Conservation (phyloP, 1,139 yeast species). For the Blastobotrys apis region DNA sequence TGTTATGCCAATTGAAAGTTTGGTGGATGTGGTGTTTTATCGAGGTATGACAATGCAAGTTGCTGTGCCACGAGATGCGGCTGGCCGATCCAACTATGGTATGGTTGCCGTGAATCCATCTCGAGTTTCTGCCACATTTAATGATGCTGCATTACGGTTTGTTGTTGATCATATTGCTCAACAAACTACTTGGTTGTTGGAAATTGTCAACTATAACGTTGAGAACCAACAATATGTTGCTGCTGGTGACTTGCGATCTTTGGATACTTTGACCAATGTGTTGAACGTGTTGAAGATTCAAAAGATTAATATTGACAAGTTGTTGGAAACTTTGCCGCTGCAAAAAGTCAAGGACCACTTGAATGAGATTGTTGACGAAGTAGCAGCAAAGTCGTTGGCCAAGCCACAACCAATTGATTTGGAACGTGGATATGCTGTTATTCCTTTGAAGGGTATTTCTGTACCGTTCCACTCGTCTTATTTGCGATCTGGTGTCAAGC, state of each 20-base stretch:
- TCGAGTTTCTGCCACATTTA: constrained; percentile 81
- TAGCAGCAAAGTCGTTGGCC: constrained; percentile 69
- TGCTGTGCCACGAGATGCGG: constrained; percentile 94
- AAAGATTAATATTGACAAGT: constrained; percentile 87
- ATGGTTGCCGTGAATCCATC: constrained; percentile 99
- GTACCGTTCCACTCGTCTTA: constrained; percentile 99
- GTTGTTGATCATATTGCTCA: constrained; percentile 85
- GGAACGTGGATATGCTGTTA: constrained; percentile 97
- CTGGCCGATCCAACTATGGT: constrained; percentile 97
- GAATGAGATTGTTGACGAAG: constrained; percentile 81
- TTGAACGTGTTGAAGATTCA: constrained; percentile 88
- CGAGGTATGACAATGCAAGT: constrained; percentile 99
- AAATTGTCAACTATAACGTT: constrained; percentile 96
- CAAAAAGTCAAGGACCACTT: constrained; percentile 87
- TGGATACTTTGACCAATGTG: constrained; percentile 90
- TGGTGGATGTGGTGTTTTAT: constrained; percentile 97
- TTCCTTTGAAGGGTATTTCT: constrained; percentile 95
- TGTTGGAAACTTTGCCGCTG: constrained; percentile 73
- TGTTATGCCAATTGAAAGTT: constrained; percentile 97
- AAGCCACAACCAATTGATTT: constrained; percentile 96
- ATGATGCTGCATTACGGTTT: constrained; percentile 89
- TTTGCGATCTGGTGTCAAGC: constrained; percentile 96
- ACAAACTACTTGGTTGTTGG: constrained; percentile 89
- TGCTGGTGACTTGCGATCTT: constrained; percentile 95
- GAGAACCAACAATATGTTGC: constrained; percentile 98